phyloP scores from a whole-genome alignment of 1,139 yeast genomes.

The Suhomyces kunorum region DNA sequence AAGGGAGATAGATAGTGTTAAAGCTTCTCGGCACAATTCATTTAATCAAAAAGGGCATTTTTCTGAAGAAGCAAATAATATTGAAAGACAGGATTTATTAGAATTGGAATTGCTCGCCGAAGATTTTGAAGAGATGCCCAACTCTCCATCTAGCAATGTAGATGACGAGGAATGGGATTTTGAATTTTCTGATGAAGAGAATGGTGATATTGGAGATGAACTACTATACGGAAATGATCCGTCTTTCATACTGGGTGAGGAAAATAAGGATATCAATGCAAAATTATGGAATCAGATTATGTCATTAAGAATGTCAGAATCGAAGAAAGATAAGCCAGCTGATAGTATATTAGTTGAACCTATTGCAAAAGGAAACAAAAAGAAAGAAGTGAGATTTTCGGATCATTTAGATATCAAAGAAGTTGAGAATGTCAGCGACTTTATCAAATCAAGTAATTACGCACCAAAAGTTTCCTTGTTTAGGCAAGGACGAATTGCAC shows the following conservation, averaged over 20 bases:
- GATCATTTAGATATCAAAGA: conserved; percentile 55
- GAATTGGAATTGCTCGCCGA: conserved; percentile 53
- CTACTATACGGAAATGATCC: conserved; percentile 25
- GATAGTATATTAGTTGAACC: not conserved
- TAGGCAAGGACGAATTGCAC: conserved; percentile 23
- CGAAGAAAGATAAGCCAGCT: not conserved
- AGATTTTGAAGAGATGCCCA: conserved; percentile 44
- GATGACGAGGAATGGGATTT: conserved; percentile 44
- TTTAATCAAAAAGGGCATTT: too few relatives aligned
- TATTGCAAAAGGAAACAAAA: not conserved
- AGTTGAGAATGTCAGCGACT: conserved; percentile 57
- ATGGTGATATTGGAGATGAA: conserved; percentile 21
- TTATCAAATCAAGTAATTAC: conserved; percentile 36
- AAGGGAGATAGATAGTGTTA: not conserved
- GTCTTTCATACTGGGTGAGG: conserved; percentile 17
- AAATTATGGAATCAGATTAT: conserved; percentile 36
- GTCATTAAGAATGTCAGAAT: conserved; percentile 21
- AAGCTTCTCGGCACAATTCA: too few relatives aligned
- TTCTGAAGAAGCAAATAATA: too few relatives aligned
- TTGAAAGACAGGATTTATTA: conserved; percentile 26
- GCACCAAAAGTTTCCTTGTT: conserved; percentile 26
- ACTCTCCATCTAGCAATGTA: conserved; percentile 32
- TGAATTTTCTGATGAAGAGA: conserved; percentile 25
- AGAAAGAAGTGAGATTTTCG: conserved; percentile 56
- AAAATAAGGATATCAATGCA: conserved; percentile 20